A percentile compares a stretch with the other conserved stretches of the same genome.
Evolutionary conservation across 2,329 filamentous ascomycete genomes (phyloP).

Genomic region (Pseudogymnoascus sp.): DNA sequence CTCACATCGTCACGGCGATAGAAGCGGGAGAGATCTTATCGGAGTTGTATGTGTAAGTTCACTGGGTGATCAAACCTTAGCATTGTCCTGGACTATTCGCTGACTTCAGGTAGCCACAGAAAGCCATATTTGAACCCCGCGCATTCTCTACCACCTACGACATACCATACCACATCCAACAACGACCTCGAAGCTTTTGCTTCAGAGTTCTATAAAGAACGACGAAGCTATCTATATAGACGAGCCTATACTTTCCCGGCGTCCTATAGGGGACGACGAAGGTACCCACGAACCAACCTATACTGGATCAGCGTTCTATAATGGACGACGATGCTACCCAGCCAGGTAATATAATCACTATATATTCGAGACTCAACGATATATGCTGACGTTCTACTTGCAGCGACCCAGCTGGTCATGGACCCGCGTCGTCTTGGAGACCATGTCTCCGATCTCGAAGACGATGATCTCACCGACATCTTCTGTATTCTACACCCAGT

Average conservation of each 20-base stretch:
- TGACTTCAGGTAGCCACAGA: slow-evolving; percentile 1
- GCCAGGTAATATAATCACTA: background rate
- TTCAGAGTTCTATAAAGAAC: background rate
- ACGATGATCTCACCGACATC: slow-evolving; percentile 79
- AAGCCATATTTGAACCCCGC: background rate
- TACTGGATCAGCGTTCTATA: background rate
- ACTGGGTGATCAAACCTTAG: background rate
- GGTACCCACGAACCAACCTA: background rate
- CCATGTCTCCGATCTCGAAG: slow-evolving; percentile 73
- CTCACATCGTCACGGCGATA: background rate
- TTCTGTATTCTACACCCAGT: slow-evolving; percentile 80
- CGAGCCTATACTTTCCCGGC: background rate
- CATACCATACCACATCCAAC: background rate
- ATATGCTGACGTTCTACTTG: background rate
- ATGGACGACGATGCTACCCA: slow-evolving; percentile 3
- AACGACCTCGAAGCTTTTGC: background rate
- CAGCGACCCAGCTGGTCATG: slow-evolving; percentile 69
- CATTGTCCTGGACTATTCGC: background rate
- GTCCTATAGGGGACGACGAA: background rate
- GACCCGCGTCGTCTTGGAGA: slow-evolving; percentile 73
- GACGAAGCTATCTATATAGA: background rate
- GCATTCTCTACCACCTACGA: background rate
- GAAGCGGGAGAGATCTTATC: background rate
- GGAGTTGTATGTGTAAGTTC: background rate
- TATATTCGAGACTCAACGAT: too few species aligned